Conservation (phyloP, 129 eudicot species). For the Pulicaria dysenterica region DNA sequence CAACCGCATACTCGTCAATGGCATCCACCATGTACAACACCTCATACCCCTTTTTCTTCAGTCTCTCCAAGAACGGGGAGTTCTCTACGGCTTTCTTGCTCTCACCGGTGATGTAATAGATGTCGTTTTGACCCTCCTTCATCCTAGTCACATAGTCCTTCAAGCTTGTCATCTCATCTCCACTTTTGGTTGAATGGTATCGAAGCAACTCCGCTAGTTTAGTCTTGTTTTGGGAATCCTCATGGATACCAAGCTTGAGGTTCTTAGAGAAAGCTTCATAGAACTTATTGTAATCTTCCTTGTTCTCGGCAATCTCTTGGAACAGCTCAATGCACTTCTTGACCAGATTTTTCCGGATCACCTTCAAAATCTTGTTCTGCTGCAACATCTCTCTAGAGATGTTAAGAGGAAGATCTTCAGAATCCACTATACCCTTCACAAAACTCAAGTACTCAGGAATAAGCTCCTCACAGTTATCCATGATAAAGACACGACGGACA, state of each 20-base stretch:
- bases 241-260: constrained; percentile 54
- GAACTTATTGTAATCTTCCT: constrained; percentile 50
- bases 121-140: constrained; percentile 61
- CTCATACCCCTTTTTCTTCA: constrained; percentile 57
- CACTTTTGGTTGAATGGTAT: constrained; percentile 63
- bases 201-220: constrained; percentile 58
- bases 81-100: constrained; percentile 59
- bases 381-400: constrained; percentile 50
- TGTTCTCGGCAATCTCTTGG: constrained; percentile 51
- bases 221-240: constrained; percentile 48
- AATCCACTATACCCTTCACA: constrained; percentile 56
- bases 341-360: constrained; percentile 49
- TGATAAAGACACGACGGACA: constrained; percentile 56
- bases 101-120: constrained; percentile 63
- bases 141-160: constrained; percentile 64
- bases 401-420: constrained; percentile 57
- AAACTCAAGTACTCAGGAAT: constrained; percentile 50
- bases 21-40: constrained; percentile 60
- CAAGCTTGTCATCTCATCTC: constrained; percentile 66
- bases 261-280: constrained; percentile 55
- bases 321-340: constrained; percentile 53
- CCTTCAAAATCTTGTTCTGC: constrained; percentile 52
- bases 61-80: constrained; percentile 58
- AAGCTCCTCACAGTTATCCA: constrained; percentile 58
- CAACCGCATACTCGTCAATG: constrained; percentile 52